Conservation (phyloP, 192 early-diverging fungal species). For the Diversispora eburnea region DNA sequence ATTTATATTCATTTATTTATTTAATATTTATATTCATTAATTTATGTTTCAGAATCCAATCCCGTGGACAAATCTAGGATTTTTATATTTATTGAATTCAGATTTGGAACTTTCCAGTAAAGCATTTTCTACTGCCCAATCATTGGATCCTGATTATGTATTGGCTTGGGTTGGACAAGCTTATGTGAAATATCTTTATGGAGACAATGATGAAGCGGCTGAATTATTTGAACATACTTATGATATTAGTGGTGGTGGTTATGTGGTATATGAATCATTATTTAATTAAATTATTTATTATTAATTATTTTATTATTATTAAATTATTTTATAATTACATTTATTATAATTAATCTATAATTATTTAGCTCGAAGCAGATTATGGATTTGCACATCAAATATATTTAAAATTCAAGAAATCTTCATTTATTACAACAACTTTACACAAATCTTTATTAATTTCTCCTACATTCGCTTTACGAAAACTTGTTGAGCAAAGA, state of each 20-base stretch:
- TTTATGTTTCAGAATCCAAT: constrained; percentile 42
- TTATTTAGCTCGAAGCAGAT: constrained; percentile 53
- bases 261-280: constrained; percentile 36
- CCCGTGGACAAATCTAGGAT: constrained; percentile 83
- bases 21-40: not conserved
- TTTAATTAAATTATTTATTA: not conserved
- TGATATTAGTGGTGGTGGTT: constrained; percentile 54
- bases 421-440: not conserved
- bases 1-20: too few species aligned
- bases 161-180: constrained; percentile 87
- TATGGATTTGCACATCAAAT: constrained; percentile 57
- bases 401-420: constrained; percentile 30
- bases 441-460: constrained; percentile 36
- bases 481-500: constrained; percentile 62
- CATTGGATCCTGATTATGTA: constrained; percentile 73
- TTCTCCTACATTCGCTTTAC: constrained; percentile 56
- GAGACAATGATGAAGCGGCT: constrained; percentile 48
- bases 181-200: constrained; percentile 61
- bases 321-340: too few species aligned
- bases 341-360: not conserved
- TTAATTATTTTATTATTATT: not conserved
- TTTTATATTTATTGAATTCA: constrained; percentile 63
- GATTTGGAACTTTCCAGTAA: constrained; percentile 75
- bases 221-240: constrained; percentile 78
- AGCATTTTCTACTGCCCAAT: constrained; percentile 68